Base-by-base conservation (phyloP, 192 early-diverging fungal species). In the Umbelopsis ramanniana region DNA sequence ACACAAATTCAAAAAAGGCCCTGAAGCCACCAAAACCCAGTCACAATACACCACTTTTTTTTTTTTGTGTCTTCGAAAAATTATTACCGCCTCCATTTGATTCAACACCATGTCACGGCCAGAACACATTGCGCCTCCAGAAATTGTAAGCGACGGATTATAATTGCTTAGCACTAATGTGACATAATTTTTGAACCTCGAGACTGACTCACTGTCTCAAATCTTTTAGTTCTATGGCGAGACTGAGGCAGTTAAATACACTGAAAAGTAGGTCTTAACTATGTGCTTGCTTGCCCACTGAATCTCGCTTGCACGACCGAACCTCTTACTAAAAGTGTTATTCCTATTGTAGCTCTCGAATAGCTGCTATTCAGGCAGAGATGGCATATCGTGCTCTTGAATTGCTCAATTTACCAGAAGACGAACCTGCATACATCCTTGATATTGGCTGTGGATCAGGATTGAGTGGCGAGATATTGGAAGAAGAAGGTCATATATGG, bases 381-480 rank as follows among this genome's bases (percentile, higher is more conserved):
- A 93, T 99, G 96, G 90, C 97, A 6, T 81, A 91, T 63, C 87
- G 97, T 53, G 95, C 95, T 0, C 83, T 99, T 19, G 96, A 99
- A 82, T 84, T 99, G 35, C 82, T 99, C 46, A 90, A 88, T 77
- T 82, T 99, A 15, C 89, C 91, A 15, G 86, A 88, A 7, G 93
- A 93, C 72, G 81, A 84, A 63, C 72, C 91, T 2, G 87, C 87
- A 66, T 94, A 86, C 57, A 75, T 99, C 52, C 87, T 99, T 24
- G 97, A 99, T 80, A 96, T 99, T 77, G 96, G 97, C 29, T 98
- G 97, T 78, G 97, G 97, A 77, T 97, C 95, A 11, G 97, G 97
- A 23, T 85, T 99, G 69, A 93, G 90, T 82, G 96, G 96, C 7
- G 96, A 99, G 77, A 93, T 97, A 40, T 77, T 99, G 46, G 93